Evolutionary conservation across 345 rosid genomes (phyloP).

Genomic region (Gossypium mustelinum): DNA sequence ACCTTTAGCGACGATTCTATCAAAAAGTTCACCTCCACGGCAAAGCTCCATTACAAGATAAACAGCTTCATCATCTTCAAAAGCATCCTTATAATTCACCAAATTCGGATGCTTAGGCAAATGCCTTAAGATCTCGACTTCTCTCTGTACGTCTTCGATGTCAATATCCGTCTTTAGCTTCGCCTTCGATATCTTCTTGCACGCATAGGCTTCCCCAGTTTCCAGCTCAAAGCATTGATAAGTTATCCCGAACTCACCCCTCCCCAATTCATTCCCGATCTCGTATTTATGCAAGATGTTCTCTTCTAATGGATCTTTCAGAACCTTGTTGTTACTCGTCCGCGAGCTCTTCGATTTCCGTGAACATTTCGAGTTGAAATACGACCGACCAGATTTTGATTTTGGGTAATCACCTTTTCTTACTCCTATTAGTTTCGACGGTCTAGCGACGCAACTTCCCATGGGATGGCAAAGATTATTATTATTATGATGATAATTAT

Average conservation of each 20-base stretch:
- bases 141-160: constrained; percentile 83
- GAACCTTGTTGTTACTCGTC: constrained; percentile 22
- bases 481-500: not conserved
- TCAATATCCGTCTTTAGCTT: constrained; percentile 82
- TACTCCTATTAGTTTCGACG: constrained; percentile 26
- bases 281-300: constrained; percentile 48
- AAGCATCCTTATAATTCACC: constrained; percentile 67
- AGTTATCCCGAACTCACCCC: constrained; percentile 90
- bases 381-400: constrained; percentile 12
- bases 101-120: constrained; percentile 77
- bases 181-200: constrained; percentile 80
- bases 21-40: constrained; percentile 87
- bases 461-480: constrained; percentile 20
- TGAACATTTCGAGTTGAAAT: not conserved
- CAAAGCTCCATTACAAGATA: constrained; percentile 93
- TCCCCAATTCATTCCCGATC: constrained; percentile 61
- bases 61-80: constrained; percentile 68
- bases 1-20: constrained; percentile 75
- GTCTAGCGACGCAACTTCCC: constrained; percentile 65
- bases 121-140: constrained; percentile 76
- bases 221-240: constrained; percentile 45
- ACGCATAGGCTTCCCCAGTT: constrained; percentile 52
- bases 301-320: constrained; percentile 42
- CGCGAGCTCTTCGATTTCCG: constrained; percentile 23
- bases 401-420: constrained; percentile 16